Evolutionary conservation across 1,284 basidiomycete species (phyloP), one percentile per base, ranked within the genome.

Genomic region (Rhodotorula sp.): DNA sequence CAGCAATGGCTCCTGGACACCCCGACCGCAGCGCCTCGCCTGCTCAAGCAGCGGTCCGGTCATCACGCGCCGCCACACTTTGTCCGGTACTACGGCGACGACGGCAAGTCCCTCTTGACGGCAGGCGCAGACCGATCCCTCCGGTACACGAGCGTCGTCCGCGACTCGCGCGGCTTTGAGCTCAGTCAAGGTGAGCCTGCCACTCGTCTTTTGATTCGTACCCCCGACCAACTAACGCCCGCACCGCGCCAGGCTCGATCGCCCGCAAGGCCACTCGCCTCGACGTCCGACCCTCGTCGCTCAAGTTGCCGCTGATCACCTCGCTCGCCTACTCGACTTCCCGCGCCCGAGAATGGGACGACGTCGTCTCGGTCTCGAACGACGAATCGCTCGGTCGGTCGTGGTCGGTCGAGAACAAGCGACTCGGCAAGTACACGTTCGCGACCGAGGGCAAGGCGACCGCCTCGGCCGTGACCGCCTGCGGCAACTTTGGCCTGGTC

Each of bases 1-100:
- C 77, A 95, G 93, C 94, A 99, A 92, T 99, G 97, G 95, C 83
- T 97, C 60, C 97, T 97, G 77, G 97, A 99, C 80, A 90, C 93
- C 0, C 91, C 92, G 0, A 90, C 90, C 0, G 84, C 90, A 1
- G 85, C 91, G 18, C 94, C 95, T 4, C 86, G 93, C 56, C 83
- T 99, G 19, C 86, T 98, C 59, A 98, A 98, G 83, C 90, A 88
- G 79, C 87, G 97, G 60, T 90, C 92, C 1, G 97, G 97, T 31
- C 97, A 99, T 79, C 90, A 91, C 76, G 85, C 89, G 1, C 94
- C 95, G 19, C 95, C 95, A 0, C 90, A 94, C 78, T 84, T 95
- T 34, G 93, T 99, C 61, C 86, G 95, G 61, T 98, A 93, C 81
- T 98, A 97, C 80, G 97, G 95, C 31, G 89, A 92, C 31, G 95